Evolutionary conservation across 768 basidiomycete species (phyloP).

Genomic region (Trametes sanguinea): DNA sequence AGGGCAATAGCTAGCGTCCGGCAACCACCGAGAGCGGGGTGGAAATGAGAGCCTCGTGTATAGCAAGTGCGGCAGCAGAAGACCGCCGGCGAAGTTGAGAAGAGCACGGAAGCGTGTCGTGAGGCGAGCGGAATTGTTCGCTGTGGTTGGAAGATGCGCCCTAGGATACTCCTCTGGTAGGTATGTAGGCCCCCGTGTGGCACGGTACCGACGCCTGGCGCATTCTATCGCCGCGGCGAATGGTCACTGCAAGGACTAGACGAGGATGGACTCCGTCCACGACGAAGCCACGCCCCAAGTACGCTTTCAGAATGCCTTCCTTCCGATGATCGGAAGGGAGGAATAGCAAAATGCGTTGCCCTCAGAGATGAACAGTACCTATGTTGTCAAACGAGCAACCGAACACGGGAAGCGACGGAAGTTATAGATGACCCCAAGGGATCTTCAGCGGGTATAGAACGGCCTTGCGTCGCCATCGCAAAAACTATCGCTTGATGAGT

Average conservation of each 20-base stretch:
- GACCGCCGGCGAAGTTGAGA: slow-evolving; percentile 11
- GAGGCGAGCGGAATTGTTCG: neutral
- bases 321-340: slow-evolving; percentile 8
- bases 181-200: neutral
- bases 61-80: slow-evolving; percentile 4
- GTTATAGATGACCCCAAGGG: too few relatives aligned
- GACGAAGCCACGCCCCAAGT: neutral
- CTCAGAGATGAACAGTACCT: neutral
- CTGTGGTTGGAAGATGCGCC: slow-evolving; percentile 6
- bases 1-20: slow-evolving; percentile 4
- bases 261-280: neutral
- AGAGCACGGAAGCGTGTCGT: slow-evolving; percentile 2
- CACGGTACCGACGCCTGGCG: slow-evolving; percentile 5
- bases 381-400: neutral
- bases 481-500: too few relatives aligned
- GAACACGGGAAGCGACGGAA: neutral
- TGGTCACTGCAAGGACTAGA: neutral
- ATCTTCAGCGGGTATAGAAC: too few relatives aligned
- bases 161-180: slow-evolving; percentile 1
- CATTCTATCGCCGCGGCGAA: slow-evolving; percentile 7
- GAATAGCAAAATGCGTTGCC: neutral
- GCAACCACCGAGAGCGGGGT: neutral
- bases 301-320: neutral
- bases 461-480: too few relatives aligned
- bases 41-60: slow-evolving; percentile 12